phyloP scores from a whole-genome alignment of 768 basidiomycete genomes.

The Tulasnella sp. region DNA sequence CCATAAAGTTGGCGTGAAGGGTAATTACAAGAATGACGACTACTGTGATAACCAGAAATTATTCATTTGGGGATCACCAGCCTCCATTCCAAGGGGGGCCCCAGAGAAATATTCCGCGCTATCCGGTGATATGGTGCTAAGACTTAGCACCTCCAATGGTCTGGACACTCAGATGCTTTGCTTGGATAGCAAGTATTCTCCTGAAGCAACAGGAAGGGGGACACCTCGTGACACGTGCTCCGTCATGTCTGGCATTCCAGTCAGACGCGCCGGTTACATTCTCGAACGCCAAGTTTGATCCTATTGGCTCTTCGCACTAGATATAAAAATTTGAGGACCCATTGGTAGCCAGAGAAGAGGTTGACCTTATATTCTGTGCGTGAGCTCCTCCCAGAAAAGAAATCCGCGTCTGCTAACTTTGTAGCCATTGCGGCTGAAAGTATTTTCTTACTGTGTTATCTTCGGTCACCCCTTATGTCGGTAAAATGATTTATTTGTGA shows the following conservation, averaged over 20 bases:
- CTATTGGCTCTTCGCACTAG: neutral
- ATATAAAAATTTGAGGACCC: neutral
- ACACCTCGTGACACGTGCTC: neutral
- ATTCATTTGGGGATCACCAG: slow-evolving; percentile 51
- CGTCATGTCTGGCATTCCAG: neutral
- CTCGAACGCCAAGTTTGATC: neutral
- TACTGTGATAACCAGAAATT: slow-evolving; percentile 55
- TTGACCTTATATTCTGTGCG: too few species aligned
- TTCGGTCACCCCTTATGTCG: too few species aligned
- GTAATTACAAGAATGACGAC: slow-evolving; percentile 52
- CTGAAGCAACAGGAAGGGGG: neutral
- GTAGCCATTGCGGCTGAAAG: too few species aligned
- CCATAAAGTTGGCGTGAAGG: too few species aligned
- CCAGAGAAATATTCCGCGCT: slow-evolving; percentile 37
- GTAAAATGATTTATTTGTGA: too few species aligned
- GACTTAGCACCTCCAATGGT: neutral
- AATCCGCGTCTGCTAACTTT: too few species aligned
- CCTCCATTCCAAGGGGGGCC: slow-evolving; percentile 50
- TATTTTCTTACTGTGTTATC: too few species aligned
- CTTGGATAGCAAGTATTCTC: neutral
- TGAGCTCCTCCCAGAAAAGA: too few species aligned
- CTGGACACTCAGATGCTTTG: neutral
- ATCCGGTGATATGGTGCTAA: neutral
- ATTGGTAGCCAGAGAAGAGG: too few species aligned
- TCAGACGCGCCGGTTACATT: neutral